Evolutionary conservation across 768 basidiomycete species (phyloP), one percentile per base, ranked within the genome.

Genomic region (Lactarius sp.): DNA sequence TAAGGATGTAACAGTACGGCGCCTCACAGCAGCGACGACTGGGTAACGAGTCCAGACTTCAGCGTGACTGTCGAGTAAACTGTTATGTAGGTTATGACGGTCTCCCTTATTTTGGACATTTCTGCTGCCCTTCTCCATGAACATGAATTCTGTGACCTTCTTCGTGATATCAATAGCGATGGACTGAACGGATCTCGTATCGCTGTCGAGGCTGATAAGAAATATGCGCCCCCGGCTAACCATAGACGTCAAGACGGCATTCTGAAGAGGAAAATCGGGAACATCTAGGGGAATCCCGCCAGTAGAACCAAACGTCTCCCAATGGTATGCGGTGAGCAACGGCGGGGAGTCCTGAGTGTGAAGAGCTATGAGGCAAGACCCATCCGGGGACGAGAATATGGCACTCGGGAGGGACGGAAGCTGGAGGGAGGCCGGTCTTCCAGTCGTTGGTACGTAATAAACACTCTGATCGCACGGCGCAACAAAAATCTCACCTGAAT

Each of bases 101-200:
- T 60, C 53, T 36, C 59, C 60, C 4, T 70, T 62, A 36, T 36
- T 62, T 34, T 68, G 53, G 7, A 66, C 51, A 7, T 61, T 59
- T 9, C 69, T 69, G 22, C 41, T 39, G 0, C 76, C 79, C 41
- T 75, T 79, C 62, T 80, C 77, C 61, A 76, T 76, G 75, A 87
- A 85, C 56, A 75, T 77, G 62, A 82, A 85, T 59, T 85, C 82
- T 1, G 85, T 84, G 8, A 76, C 71, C 60, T 81, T 83, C 55
- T 79, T 80, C 4, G 82, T 83, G 65, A 86, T 84, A 41, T 81
- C 76, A 53, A 86, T 68, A 0, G 74, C 77, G 18, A 80, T 44
- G 0, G 85, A 86, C n/a, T 66, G 69, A 55, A 78, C 78, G 18
- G 60, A 54, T 3, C 69, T 73, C 1, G 70, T 34, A 4, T 70